phyloP scores from a whole-genome alignment of 345 rosid species.

The Aquilaria malaccensis region DNA sequence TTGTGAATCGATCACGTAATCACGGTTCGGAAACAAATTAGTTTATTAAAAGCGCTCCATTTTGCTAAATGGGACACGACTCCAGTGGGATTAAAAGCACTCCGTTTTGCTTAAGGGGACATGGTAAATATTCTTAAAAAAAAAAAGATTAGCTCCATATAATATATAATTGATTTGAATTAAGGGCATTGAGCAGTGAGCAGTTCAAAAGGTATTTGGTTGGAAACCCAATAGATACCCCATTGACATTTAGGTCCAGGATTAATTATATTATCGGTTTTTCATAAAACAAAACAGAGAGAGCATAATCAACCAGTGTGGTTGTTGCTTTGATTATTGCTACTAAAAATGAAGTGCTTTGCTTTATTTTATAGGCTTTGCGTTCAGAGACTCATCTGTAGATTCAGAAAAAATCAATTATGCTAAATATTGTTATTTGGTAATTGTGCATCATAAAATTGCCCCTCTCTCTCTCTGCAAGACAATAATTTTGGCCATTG shows the following conservation, averaged over 20 bases:
- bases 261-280: neutral
- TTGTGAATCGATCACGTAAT: too few relatives aligned
- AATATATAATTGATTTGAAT: neutral
- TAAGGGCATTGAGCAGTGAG: neutral
- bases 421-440: constrained; percentile 13
- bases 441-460: constrained; percentile 14
- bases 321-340: constrained; percentile 2
- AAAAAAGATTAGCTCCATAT: too few relatives aligned
- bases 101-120: too few relatives aligned
- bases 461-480: constrained; percentile 2
- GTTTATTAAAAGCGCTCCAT: too few relatives aligned
- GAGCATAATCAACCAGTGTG: constrained; percentile 10
- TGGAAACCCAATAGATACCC: constrained; percentile 12
- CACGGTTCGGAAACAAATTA: too few relatives aligned
- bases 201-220: constrained; percentile 3
- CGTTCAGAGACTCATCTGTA: constrained; percentile 11
- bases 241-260: constrained; percentile 5
- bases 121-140: too few relatives aligned
- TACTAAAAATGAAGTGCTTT: neutral
- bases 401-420: constrained; percentile 4
- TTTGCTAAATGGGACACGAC: too few relatives aligned
- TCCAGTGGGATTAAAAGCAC: too few relatives aligned
- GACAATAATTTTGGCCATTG: constrained; percentile 33
- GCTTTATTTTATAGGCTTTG: constrained; percentile 9
- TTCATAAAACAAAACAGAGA: constrained; percentile 6